Evolutionary conservation across 2,329 filamentous ascomycete species (phyloP), one percentile per base, ranked within the genome.

Genomic region (Chaetomium sp.): DNA sequence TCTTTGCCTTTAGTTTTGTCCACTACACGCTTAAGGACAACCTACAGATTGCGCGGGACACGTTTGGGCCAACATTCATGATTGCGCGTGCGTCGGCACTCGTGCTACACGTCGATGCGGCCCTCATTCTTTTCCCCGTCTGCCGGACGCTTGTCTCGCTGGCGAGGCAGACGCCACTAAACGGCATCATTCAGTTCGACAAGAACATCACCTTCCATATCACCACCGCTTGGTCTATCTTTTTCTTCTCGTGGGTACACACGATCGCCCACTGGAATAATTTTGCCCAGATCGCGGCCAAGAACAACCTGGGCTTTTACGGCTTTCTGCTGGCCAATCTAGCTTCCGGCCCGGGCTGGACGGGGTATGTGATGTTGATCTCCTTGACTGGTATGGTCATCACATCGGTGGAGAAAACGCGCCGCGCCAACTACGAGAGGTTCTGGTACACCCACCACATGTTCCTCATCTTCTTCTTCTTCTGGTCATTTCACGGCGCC

Each of bases 381-480:
- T 81, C 85, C 7, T 74, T 95, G 49, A 90, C 88, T 78, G 83
- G 84, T 51, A 94, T 95, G 79, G 86, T 87, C 3, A 66, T 84
- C 33, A 94, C 89, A 0, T 89, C 88, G 7, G 76, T 88, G 11
- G 88, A 92, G 73, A 89, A 88, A 75, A 82, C 84, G 8, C 81
- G 88, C 50, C 83, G 88, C 53, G 86, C 86, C 59, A 91, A 94
- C 74, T 92, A 89, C 69, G 89, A 92, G 71, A 86, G 88, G 33
- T 95, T 94, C 77, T 95, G 89, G 89, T 91, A 91, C 71, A 89
- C 87, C 1, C 89, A 95, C 72, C 89, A 94, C 74, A 81, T 94
- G 69, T 94, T 94, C 70, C 82, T 92, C 71, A 67, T 92, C 61
- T 94, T 94, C 79, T 94, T 94, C 76, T 77, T 92, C 64, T 91